Evolutionary conservation across 495 filamentous ascomycete genomes (phyloP), one percentile per base, ranked within the genome.

Genomic region (Neurospora sp.): DNA sequence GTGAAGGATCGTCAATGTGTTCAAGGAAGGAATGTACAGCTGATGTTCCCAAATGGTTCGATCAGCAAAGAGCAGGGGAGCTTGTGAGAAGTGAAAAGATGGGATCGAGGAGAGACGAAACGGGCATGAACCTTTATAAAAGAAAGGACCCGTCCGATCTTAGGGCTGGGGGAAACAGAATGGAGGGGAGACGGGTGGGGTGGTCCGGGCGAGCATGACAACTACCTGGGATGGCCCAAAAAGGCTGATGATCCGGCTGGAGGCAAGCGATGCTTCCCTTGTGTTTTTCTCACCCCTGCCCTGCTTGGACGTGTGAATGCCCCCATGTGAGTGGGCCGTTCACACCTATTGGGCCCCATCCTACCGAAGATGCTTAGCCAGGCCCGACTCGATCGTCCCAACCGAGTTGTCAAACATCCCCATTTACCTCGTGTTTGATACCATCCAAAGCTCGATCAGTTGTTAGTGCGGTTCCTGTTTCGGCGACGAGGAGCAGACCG

Each of bases 11-110:
- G 70, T 39, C 70, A 14, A 39, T 39, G 7, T 68, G 10, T 39
- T 68, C 71, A 79, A 76, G 48, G 74, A 84, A 79, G 71, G 80
- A 83, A 81, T 79, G 82, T 73, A 77, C 70, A 75, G 72, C 73
- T 71, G 75, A 70, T 69, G 69, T 77, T 77, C 59, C 75, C 74
- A 69, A 70, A 41, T 65, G 70, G 44, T 35, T 69, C 73, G 44
- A 73, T 71, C 48, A 71, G 59, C 44, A 76, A 75, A 70, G 74
- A 74, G 74, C 70, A 72, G 73, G 75, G 69, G 70, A 71, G 75
- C 72, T 73, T 74, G 71, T 68, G 74, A 53, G 59, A 71, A 69
- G 74, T 65, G 74, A 75, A 70, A 70, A 74, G 44, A 72, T 68
- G 22, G 48, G 46, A 72, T 41, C 1, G 37, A 71, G 42, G 48